Evolutionary conservation across 2,329 filamentous ascomycete genomes (phyloP).

Genomic region (Zasmidium cellare): DNA sequence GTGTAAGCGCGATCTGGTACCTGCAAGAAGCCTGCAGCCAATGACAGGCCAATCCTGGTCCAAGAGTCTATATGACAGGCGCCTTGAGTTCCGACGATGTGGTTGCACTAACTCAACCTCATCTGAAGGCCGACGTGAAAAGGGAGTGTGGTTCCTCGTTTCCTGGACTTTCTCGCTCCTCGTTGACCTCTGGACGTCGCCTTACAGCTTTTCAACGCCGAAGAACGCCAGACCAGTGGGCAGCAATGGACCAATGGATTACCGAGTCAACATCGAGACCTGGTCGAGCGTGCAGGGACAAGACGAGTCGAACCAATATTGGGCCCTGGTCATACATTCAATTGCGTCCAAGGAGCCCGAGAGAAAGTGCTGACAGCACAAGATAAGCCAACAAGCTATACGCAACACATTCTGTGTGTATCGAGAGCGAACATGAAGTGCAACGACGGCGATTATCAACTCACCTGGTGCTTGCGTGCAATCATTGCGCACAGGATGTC

Average conservation of each 20-base stretch:
- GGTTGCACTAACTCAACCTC: constrained; percentile 9
- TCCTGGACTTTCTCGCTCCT: background rate
- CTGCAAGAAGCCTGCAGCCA: background rate
- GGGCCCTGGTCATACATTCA: background rate
- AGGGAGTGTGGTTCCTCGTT: background rate
- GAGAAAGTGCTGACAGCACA: background rate
- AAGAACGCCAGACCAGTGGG: too few relatives aligned
- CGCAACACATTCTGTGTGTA: background rate
- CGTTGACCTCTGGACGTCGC: background rate
- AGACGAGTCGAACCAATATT: background rate
- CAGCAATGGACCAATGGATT: too few relatives aligned
- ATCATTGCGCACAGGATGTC: background rate
- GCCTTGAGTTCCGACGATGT: constrained; percentile 2
- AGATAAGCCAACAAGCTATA: background rate
- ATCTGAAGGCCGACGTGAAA: constrained; percentile 8
- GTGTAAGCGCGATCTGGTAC: constrained; percentile 1
- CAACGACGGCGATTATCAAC: background rate
- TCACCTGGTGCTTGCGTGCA: background rate
- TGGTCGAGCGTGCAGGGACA: background rate
- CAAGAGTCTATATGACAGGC: constrained; percentile 6
- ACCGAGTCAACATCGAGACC: background rate
- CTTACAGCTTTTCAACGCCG: too few relatives aligned
- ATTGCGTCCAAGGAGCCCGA: background rate
- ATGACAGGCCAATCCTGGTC: constrained; percentile 16
- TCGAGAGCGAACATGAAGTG: background rate